Base-by-base conservation (phyloP, 371 early-diverging fungal species). In the Rhizopus delemar region DNA sequence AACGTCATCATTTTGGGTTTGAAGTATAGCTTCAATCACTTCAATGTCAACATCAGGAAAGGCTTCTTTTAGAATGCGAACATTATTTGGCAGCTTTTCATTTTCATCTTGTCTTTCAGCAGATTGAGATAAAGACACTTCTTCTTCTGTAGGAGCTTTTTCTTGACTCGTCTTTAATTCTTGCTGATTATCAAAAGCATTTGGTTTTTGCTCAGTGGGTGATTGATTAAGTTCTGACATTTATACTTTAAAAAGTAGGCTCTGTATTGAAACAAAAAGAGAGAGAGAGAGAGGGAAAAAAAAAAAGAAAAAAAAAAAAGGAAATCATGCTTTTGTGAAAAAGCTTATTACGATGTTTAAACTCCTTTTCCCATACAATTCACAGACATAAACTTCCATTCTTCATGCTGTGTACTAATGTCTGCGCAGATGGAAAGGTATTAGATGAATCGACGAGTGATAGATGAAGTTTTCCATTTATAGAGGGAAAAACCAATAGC, bases 21-120 rank as follows among this genome's bases (percentile, higher is more conserved):
- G 72, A 41, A 80, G 60, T 53, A 80, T 70, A 33, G 75, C 75
- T 53, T 77, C 77, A 58, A 80, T 69, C 12, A 80, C 61, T 11
- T 77, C 80, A 29, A 67, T 59, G 49, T 80, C 80, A 33, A 70
- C 66, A 56, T 70, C 70, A 16, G 77, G 80, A 46, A 80, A 80
- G 0, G 80, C 80, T 60, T 80, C 80, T 57, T 77, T 77, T 50
- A 80, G 62, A 32, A 63, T 63, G 41, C 53, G 45, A 7, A 62
- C 53, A 39, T 67, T 59, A 41, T 46, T 60, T 2, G 60, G 41
- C 43, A 63, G 12, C 29, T 43, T 45, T n/a, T 43, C 46, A 35
- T 5, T 12, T 8, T 8, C 22, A 46, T 46, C 36, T 46, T 48
- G 48, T 2, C 7, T 22, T 48, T 28, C 48, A 29, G 6, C 8